Percentiles rank a stretch among this genome's conserved stretches.
phyloP scores from a whole-genome alignment of 2,329 filamentous ascomycete species.

The Epichloe elymi region DNA sequence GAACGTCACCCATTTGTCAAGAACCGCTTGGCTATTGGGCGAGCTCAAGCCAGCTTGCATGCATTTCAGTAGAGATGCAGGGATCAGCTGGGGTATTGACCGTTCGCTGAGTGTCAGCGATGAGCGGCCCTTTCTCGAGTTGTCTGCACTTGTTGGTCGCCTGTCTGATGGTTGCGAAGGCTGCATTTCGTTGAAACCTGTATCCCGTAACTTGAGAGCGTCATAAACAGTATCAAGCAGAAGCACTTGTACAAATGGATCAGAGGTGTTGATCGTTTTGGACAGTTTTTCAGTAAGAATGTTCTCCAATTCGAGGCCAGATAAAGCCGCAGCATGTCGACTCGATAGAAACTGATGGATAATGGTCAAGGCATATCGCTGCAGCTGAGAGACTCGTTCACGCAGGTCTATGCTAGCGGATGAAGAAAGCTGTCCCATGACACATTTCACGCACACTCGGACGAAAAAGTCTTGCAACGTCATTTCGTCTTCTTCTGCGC shows the following conservation, averaged over 20 bases:
- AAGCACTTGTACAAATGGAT: conserved; percentile 61
- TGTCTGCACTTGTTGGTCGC: conserved; percentile 28
- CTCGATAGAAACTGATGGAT: conserved; percentile 57
- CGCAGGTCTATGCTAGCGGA: conserved; percentile 14
- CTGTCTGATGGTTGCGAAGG: conserved; percentile 35
- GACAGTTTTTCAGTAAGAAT: conserved; percentile 56
- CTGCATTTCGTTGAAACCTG: conserved; percentile 25
- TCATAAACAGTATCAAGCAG: conserved; percentile 68
- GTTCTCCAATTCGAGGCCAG: conserved; percentile 55
- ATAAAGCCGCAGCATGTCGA: conserved; percentile 45
- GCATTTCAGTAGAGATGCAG: conserved; percentile 65
- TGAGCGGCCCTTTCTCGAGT: conserved; percentile 24
- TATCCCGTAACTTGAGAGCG: conserved; percentile 52
- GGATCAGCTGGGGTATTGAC: conserved; percentile 33
- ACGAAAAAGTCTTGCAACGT: conserved; percentile 56
- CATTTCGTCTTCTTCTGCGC: conserved; percentile 38
- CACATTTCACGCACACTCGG: conserved; percentile 50
- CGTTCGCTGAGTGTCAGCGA: conserved; percentile 23
- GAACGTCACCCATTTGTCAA: conserved; percentile 88
- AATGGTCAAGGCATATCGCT: conserved; percentile 56
- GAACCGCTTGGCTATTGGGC: conserved; percentile 54
- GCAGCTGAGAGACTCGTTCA: conserved; percentile 48
- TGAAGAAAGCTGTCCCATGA: conserved; percentile 22
- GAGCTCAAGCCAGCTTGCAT: conserved; percentile 72
- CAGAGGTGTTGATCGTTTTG: conserved; percentile 45